phyloP scores from a whole-genome alignment of 1,284 basidiomycete genomes.

The Puccinia horiana region DNA sequence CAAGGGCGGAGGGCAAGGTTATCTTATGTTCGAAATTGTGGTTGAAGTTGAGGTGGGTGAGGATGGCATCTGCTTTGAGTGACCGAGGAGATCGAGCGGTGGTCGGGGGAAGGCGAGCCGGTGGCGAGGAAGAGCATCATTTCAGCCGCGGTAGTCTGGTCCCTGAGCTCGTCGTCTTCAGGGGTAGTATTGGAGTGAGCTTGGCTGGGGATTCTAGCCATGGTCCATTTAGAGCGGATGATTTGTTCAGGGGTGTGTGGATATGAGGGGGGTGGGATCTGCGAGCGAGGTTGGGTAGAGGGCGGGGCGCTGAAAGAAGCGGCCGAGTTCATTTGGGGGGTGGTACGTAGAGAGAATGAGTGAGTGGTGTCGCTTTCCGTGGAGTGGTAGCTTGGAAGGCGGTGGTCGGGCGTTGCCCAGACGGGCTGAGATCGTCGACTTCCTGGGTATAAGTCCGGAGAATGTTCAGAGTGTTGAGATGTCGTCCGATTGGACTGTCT shows the following conservation, averaged over 20 bases:
- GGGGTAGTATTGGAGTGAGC: conserved; percentile 18
- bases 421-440: not conserved
- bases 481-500: not conserved
- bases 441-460: not conserved
- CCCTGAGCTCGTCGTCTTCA: conserved; percentile 33
- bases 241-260: conserved; percentile 32
- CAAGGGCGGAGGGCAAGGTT: not conserved
- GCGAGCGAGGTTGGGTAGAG: conserved; percentile 27
- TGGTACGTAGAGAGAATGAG: not conserved
- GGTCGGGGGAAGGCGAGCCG: conserved; percentile 36
- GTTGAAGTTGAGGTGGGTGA: conserved; percentile 8
- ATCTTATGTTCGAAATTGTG: conserved; percentile 9
- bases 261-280: not conserved
- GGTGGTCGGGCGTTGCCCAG: conserved; percentile 21
- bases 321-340: not conserved
- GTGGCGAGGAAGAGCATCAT: conserved; percentile 47
- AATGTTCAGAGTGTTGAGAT: not conserved
- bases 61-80: not conserved
- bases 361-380: not conserved
- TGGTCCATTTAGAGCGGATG: conserved; percentile 32
- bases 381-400: not conserved
- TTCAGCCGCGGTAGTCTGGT: conserved; percentile 38
- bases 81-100: conserved; percentile 20
- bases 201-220: conserved; percentile 18
- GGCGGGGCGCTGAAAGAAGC: not conserved